These are phyloP conservation scores for Chalciporus pseudorubinellus DNA, from an alignment of 768 basidiomycete genomes.

Conservation along the genomic window DNA sequence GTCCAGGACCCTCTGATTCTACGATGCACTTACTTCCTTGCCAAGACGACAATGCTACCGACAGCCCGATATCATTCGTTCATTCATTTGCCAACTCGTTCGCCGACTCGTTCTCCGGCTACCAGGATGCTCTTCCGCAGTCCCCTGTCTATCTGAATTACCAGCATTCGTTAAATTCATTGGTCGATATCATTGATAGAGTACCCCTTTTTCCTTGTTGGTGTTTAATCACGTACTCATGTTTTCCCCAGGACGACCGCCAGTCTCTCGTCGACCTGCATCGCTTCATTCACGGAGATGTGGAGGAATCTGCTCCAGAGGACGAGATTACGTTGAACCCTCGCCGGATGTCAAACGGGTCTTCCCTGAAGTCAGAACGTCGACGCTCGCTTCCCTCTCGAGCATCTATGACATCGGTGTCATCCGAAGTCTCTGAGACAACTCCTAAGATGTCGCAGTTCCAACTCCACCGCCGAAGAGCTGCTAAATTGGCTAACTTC, in stretches of 20 bases:
- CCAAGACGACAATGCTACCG: conserved; percentile 9
- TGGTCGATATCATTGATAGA: conserved; percentile 75
- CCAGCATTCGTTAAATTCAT: conserved; percentile 77
- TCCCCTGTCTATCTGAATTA: conserved; percentile 72
- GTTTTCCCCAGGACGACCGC: conserved; percentile 59
- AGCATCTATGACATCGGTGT: conserved; percentile 58
- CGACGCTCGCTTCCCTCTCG: conserved; percentile 67
- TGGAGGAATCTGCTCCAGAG: conserved; percentile 20
- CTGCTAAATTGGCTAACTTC: conserved; percentile 83
- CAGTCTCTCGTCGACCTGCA: conserved; percentile 74
- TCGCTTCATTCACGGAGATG: conserved; percentile 52
- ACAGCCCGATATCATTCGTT: conserved; percentile 19
- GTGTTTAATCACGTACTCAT: conserved; percentile 3
- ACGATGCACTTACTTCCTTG: conserved; percentile 47
- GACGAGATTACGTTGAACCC: conserved; percentile 15
- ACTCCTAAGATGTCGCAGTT: conserved; percentile 46
- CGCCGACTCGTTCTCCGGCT: conserved; percentile 16
- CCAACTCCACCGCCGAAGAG: conserved; percentile 67
- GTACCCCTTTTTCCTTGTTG: conserved; percentile 41
- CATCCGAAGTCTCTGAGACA: conserved; percentile 47
- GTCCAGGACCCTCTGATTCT: conserved; percentile 68
- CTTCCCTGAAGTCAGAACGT: conserved; percentile 56
- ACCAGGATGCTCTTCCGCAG: conserved; percentile 22
- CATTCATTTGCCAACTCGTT: conserved; percentile 22
- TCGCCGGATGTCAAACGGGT: conserved; percentile 32